These are phyloP conservation scores for Suhomyces emberorum DNA, from an alignment of 805 yeast genomes.

Conservation along the genomic window DNA sequence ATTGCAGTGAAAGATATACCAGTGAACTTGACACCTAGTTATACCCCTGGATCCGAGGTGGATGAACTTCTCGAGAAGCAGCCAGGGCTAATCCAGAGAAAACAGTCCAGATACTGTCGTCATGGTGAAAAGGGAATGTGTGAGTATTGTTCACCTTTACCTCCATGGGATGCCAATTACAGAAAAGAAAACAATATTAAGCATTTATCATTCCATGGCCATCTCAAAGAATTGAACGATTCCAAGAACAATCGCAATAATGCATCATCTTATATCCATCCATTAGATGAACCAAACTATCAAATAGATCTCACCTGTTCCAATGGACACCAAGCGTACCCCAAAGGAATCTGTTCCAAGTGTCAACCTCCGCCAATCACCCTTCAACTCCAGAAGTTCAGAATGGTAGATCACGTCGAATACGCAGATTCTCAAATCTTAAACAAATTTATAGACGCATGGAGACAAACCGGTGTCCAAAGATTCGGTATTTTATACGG, in stretches of 20 bases:
- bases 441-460: conserved; percentile 80
- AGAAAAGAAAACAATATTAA: conserved; percentile 74
- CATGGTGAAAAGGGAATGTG: conserved; percentile 97
- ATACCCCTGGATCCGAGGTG: conserved; percentile 38
- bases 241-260: conserved; percentile 57
- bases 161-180: conserved; percentile 88
- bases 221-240: conserved; percentile 70
- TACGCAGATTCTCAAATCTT: conserved; percentile 71
- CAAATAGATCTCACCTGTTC: conserved; percentile 62
- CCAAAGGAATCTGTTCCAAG: conserved; percentile 89
- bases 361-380: conserved; percentile 97
- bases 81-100: conserved; percentile 71
- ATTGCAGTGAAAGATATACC: neutral
- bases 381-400: conserved; percentile 78
- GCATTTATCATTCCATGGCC: conserved; percentile 83
- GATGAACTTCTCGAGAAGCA: conserved; percentile 65
- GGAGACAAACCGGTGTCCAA: conserved; percentile 89
- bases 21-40: conserved; percentile 1
- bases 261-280: conserved; percentile 69
- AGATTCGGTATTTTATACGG: conserved; percentile 87
- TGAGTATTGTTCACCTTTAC: conserved; percentile 92
- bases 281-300: conserved; percentile 70
- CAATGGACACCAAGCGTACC: conserved; percentile 91
- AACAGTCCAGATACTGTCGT: conserved; percentile 62
- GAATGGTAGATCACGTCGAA: conserved; percentile 98